Evolutionary conservation across 2,329 filamentous ascomycete species (phyloP).

Genomic region (Endothia cerciana): DNA sequence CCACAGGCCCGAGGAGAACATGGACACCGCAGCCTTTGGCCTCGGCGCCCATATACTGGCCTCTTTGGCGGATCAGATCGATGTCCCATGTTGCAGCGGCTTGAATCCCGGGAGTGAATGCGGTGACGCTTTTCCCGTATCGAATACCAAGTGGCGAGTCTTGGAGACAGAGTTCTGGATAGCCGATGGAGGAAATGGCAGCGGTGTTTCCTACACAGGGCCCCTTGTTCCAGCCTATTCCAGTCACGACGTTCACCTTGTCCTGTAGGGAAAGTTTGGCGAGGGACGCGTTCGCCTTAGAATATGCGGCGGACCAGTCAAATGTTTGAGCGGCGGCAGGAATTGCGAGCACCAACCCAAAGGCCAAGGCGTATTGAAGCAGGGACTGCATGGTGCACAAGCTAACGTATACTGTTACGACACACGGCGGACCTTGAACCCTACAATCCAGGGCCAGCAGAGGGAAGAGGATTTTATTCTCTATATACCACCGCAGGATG

Average conservation of each 20-base stretch:
- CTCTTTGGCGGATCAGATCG: conserved; percentile 72
- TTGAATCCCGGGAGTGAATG: conserved; percentile 80
- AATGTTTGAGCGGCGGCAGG: conserved; percentile 49
- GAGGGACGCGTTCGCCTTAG: conserved; percentile 69
- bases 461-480: background rate
- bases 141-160: conserved; percentile 80
- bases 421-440: background rate
- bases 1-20: conserved; percentile 74
- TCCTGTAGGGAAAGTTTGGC: conserved; percentile 71
- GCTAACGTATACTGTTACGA: background rate
- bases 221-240: conserved; percentile 74
- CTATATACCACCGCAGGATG: background rate
- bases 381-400: background rate
- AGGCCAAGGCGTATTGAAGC: background rate
- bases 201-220: conserved; percentile 68
- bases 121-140: conserved; percentile 70
- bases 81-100: conserved; percentile 81
- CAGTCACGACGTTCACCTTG: conserved; percentile 80
- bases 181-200: conserved; percentile 60
- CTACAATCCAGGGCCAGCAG: background rate
- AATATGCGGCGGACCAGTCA: conserved; percentile 70
- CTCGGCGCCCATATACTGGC: conserved; percentile 70
- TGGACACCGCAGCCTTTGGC: conserved; percentile 72
- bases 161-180: conserved; percentile 76
- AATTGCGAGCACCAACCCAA: conserved; percentile 52